A percentile compares a stretch with the other conserved stretches of the same genome.
These are phyloP conservation scores for Fusarium sp. DNA, from an alignment of 2,329 filamentous ascomycete genomes.

Conservation along the genomic window DNA sequence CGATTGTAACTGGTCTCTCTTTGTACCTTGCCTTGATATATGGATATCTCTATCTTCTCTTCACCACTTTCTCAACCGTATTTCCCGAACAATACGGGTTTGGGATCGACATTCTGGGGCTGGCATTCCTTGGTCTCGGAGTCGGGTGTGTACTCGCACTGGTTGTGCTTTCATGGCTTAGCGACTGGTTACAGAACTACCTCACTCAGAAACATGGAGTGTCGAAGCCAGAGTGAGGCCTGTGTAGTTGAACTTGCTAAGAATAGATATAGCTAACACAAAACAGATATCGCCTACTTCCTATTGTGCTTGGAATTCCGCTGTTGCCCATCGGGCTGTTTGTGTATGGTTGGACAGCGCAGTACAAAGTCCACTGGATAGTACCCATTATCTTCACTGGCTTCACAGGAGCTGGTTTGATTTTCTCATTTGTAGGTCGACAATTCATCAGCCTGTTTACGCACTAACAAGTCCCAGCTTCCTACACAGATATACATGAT, in stretches of 20 bases:
- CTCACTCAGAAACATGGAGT: slow-evolving; percentile 9
- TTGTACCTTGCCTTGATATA: slow-evolving; percentile 24
- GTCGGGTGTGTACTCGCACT: slow-evolving; percentile 7
- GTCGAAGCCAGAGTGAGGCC: slow-evolving; percentile 11
- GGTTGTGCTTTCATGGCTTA: slow-evolving; percentile 13
- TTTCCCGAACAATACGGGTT: slow-evolving; percentile 12
- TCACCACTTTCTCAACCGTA: slow-evolving; percentile 15
- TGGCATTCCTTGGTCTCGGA: slow-evolving; percentile 14
- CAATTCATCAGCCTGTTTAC: rapidly evolving
- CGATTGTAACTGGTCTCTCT: slow-evolving; percentile 12
- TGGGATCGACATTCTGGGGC: not conserved
- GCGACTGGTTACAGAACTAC: slow-evolving; percentile 11
- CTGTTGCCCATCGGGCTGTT: slow-evolving; percentile 6
- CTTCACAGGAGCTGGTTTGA: slow-evolving; percentile 14
- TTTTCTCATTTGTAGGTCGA: slow-evolving; percentile 24
- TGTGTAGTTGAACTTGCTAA: rapidly evolving
- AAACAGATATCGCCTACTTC: slow-evolving; percentile 13
- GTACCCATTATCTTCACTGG: slow-evolving; percentile 29
- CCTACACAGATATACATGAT: slow-evolving; percentile 30
- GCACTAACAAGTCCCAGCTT: not conserved
- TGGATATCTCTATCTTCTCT: slow-evolving; percentile 24
- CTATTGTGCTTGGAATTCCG: slow-evolving; percentile 6
- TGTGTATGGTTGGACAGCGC: slow-evolving; percentile 16
- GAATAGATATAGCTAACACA: not conserved
- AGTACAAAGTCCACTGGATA: slow-evolving; percentile 28